Evolutionary conservation across 108 stramenopile species (phyloP).

Genomic region (Pseudonitzschia multistriata): DNA sequence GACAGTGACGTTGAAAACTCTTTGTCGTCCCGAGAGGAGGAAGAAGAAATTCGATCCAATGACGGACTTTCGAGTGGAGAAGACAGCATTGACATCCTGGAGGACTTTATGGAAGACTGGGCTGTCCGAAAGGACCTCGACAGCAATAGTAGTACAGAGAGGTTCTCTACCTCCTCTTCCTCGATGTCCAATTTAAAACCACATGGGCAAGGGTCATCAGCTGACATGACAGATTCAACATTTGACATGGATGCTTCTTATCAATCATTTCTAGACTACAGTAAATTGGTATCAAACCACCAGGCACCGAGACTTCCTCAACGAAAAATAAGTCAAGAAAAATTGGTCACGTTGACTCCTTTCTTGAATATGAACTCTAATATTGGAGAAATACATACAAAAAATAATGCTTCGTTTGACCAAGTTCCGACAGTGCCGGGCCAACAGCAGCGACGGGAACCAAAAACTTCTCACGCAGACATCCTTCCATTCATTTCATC

Average conservation of each 20-base stretch:
- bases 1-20: not conserved
- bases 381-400: not conserved
- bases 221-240: constrained; percentile 4
- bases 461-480: not conserved
- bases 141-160: not conserved
- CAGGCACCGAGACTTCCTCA: constrained; percentile 14
- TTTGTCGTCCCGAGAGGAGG: not conserved
- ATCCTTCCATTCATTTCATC: not conserved
- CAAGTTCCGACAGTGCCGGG: not conserved
- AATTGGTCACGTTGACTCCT: not conserved
- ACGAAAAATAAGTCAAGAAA: constrained; percentile 14
- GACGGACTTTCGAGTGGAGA: not conserved
- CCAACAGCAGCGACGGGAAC: not conserved
- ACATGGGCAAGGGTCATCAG: not conserved
- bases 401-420: constrained; percentile 6
- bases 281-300: not conserved
- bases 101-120: not conserved
- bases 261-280: not conserved
- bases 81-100: constrained; percentile 4
- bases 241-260: constrained; percentile 8
- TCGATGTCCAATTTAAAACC: not conserved
- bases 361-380: not conserved
- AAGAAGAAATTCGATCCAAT: not conserved
- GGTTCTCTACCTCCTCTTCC: not conserved
- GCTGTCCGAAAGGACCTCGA: not conserved